phyloP scores from a whole-genome alignment of 2,329 filamentous ascomycete genomes.

The Magnaporthales sp. region DNA sequence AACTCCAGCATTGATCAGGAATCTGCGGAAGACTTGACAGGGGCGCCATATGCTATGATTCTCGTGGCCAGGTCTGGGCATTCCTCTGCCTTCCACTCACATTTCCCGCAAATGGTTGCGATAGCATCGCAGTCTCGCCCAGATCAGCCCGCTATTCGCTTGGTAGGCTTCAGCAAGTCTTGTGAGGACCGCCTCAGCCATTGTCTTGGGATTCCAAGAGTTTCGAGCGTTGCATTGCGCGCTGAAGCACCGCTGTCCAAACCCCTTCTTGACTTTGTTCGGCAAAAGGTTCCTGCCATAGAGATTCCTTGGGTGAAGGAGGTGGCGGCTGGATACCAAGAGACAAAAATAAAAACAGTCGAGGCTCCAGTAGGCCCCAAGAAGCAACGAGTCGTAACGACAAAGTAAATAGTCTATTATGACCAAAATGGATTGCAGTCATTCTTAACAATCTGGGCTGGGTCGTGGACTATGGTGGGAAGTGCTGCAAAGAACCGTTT shows the following conservation, averaged over 20 bases:
- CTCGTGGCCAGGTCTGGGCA: conserved; percentile 52
- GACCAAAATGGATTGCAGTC: background rate
- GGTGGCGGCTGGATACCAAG: conserved; percentile 25
- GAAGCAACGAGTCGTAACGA: conserved; percentile 16
- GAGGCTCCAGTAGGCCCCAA: conserved; percentile 29
- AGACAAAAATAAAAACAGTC: conserved; percentile 37
- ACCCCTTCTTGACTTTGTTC: conserved; percentile 47
- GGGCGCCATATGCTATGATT: conserved; percentile 37
- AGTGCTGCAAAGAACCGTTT: no score
- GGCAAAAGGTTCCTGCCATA: conserved; percentile 40
- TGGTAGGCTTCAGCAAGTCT: conserved; percentile 54
- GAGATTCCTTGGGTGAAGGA: conserved; percentile 49
- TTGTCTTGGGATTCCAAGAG: conserved; percentile 52
- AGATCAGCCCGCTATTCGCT: conserved; percentile 33
- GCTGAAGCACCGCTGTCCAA: conserved; percentile 46
- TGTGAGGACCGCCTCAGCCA: conserved; percentile 48
- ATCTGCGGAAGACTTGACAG: background rate
- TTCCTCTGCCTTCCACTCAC: conserved; percentile 47
- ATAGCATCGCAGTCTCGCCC: conserved; percentile 34
- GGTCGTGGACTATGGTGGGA: background rate
- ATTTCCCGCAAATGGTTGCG: conserved; percentile 42
- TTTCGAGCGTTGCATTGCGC: conserved; percentile 54
- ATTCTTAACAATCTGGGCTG: background rate
- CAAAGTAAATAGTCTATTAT: background rate
- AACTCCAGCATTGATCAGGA: background rate